Percentiles rank a stretch among this genome's conserved stretches.
These are phyloP conservation scores for Pestalotiopsis sp. DNA, from an alignment of 2,329 filamentous ascomycete genomes.

Conservation along the genomic window DNA sequence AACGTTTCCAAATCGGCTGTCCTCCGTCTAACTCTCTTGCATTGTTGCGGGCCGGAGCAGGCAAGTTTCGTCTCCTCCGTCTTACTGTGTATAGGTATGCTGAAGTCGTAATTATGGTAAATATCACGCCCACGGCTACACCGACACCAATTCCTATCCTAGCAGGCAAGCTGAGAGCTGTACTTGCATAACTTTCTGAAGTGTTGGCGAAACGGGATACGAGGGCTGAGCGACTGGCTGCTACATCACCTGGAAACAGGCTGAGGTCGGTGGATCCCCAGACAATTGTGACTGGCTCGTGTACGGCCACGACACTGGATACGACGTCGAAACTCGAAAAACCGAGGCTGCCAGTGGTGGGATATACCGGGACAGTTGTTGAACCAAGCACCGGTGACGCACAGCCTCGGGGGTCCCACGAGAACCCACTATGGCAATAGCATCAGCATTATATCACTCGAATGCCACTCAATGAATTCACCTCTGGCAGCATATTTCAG, in stretches of 20 bases:
- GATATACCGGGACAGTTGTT: neutral
- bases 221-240: neutral
- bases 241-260: neutral
- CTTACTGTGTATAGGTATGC: no score
- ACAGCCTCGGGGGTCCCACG: neutral
- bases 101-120: neutral
- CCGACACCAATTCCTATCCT: neutral
- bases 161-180: neutral
- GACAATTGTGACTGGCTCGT: neutral
- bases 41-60: fast-evolving
- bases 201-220: neutral
- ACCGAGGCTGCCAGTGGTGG: no score
- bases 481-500: neutral
- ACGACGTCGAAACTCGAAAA: no score
- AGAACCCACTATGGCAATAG: conserved; percentile 1
- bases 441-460: no score
- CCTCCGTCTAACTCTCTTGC: neutral
- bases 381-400: neutral
- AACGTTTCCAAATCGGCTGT: neutral
- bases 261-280: neutral
- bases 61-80: neutral
- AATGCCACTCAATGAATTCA: no score
- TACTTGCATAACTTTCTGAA: neutral
- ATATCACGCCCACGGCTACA: neutral
- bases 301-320: neutral